Percentiles rank a stretch among this genome's conserved stretches.
phyloP scores from a whole-genome alignment of 352 stramenopile genomes.

The Globisporangium solare region DNA sequence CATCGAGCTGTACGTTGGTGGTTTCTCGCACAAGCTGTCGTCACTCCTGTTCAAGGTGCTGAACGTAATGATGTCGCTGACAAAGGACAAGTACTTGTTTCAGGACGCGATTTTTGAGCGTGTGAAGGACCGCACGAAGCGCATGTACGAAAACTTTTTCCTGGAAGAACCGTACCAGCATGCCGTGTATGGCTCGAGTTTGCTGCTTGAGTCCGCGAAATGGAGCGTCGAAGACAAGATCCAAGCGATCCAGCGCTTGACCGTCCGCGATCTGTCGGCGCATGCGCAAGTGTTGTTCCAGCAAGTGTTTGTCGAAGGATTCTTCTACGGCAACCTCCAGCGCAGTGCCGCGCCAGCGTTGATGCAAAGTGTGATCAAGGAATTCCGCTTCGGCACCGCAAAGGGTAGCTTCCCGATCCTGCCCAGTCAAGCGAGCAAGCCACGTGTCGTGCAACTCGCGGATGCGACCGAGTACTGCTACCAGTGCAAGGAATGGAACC shows the following conservation, averaged over 20 bases:
- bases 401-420: conserved; percentile 36
- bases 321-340: conserved; percentile 72
- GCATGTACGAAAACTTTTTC: conserved; percentile 87
- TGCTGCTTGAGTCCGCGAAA: conserved; percentile 68
- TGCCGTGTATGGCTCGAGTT: conserved; percentile 68
- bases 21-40: conserved; percentile 90
- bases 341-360: conserved; percentile 19
- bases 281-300: conserved; percentile 62
- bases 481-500: conserved; percentile 51
- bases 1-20: conserved; percentile 79
- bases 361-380: conserved; percentile 41
- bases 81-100: conserved; percentile 43
- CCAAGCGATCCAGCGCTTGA: conserved; percentile 54
- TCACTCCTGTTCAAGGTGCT: conserved; percentile 75
- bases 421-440: conserved; percentile 36
- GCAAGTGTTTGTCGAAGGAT: conserved; percentile 62
- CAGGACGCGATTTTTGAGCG: conserved; percentile 69
- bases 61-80: conserved; percentile 42
- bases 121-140: conserved; percentile 79
- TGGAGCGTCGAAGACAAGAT: conserved; percentile 88
- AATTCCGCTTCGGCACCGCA: conserved; percentile 27
- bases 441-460: conserved; percentile 54
- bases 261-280: conserved; percentile 37
- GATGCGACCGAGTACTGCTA: conserved; percentile 48
- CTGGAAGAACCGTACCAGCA: conserved; percentile 91